phyloP scores from a whole-genome alignment of 1,139 yeast species.

The Lodderomyces theae region DNA sequence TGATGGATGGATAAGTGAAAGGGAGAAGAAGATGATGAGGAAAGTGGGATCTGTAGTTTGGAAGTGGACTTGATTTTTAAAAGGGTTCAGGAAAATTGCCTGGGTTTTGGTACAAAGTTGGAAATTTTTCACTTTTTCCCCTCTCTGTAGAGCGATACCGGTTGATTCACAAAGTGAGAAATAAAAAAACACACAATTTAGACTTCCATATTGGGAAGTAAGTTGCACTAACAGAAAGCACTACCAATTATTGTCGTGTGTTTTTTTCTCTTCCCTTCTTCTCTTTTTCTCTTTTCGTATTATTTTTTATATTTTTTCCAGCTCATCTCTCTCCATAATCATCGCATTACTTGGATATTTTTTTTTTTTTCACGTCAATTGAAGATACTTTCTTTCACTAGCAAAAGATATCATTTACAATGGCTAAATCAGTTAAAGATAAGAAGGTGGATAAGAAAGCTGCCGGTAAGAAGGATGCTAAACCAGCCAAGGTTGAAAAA shows the following conservation, averaged over 20 bases:
- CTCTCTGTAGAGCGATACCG: background rate
- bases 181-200: background rate
- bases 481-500: slow-evolving; percentile 3
- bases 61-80: slow-evolving; percentile 2
- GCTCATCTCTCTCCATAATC: background rate
- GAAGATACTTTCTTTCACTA: background rate
- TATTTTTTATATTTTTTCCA: slow-evolving; percentile 6
- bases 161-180: background rate
- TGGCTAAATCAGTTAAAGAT: slow-evolving; percentile 2
- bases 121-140: background rate
- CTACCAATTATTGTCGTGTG: too few species aligned
- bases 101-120: background rate
- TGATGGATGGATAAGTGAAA: background rate
- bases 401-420: background rate
- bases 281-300: slow-evolving; percentile 1
- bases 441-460: slow-evolving; percentile 5
- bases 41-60: too few species aligned
- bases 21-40: background rate
- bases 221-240: too few species aligned
- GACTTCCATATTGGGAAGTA: slow-evolving; percentile 8
- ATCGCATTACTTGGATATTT: background rate
- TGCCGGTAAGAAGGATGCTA: slow-evolving; percentile 3
- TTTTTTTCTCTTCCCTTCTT: too few species aligned
- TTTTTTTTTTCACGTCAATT: slow-evolving; percentile 1
- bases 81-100: slow-evolving; percentile 7